Evolutionary conservation across 116 monocot genomes (phyloP).

Genomic region (Iris pallida): DNA sequence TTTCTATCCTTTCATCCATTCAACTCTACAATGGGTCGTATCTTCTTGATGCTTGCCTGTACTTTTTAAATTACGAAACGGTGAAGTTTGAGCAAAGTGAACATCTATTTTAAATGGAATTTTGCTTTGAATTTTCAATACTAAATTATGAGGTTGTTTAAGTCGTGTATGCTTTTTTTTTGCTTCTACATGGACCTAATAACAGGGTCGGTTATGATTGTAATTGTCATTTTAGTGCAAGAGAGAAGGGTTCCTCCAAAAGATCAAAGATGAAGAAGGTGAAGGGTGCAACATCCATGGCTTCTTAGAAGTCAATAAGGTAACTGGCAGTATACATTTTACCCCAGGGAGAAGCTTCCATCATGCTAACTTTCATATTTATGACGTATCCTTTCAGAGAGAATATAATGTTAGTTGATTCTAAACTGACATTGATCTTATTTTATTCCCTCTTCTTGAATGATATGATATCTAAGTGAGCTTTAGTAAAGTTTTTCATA

Average conservation of each 20-base stretch:
- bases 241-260: constrained; percentile 86
- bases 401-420: constrained; percentile 77
- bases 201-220: too few relatives aligned
- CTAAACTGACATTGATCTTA: not conserved
- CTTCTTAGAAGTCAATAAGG: constrained; percentile 93
- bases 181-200: too few relatives aligned
- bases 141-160: too few relatives aligned
- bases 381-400: constrained; percentile 55
- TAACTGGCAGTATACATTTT: constrained; percentile 98
- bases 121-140: too few relatives aligned
- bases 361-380: constrained; percentile 48
- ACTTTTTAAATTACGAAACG: too few relatives aligned
- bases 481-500: not conserved
- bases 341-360: constrained; percentile 90
- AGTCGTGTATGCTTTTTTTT: too few relatives aligned
- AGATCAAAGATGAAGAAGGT: constrained; percentile 89
- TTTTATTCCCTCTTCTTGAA: constrained; percentile 1
- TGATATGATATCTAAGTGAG: not conserved
- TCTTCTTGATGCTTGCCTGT: too few relatives aligned
- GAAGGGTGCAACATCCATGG: constrained; percentile 99
- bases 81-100: too few relatives aligned
- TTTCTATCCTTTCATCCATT: too few relatives aligned
- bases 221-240: constrained; percentile 52
- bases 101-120: too few relatives aligned
- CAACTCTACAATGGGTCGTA: too few relatives aligned